Percentiles rank a stretch among this genome's conserved stretches.
Evolutionary conservation across 306 rosid species (phyloP).

Genomic region (Dalbergia oliveri): DNA sequence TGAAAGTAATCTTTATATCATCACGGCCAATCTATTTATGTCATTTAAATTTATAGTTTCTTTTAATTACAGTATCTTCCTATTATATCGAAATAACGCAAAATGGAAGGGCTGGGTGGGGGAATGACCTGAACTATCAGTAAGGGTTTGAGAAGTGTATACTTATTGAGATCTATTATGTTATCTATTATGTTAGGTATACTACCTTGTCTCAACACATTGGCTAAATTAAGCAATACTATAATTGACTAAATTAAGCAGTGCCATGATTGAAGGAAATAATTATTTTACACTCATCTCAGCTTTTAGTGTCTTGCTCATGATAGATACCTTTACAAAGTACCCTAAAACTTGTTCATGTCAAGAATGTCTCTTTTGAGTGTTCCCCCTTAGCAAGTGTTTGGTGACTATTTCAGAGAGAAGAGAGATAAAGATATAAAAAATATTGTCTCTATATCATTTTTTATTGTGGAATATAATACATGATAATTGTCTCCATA

Average conservation of each 20-base stretch:
- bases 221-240: not conserved
- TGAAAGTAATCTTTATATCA: not conserved
- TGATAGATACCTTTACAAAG: not conserved
- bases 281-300: not conserved
- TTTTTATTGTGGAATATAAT: no score
- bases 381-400: no score
- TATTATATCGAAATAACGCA: rapidly evolving
- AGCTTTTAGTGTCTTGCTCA: not conserved
- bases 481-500: no score
- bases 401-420: no score
- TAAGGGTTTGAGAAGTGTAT: not conserved
- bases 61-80: not conserved
- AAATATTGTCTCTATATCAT: no score
- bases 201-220: not conserved
- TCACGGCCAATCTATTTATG: slow-evolving; percentile 30
- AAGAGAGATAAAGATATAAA: no score
- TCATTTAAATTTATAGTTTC: not conserved
- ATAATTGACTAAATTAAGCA: not conserved
- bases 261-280: not conserved
- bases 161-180: not conserved
- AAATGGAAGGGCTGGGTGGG: not conserved
- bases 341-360: not conserved
- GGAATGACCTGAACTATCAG: not conserved
- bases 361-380: no score
- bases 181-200: no score